phyloP scores from a whole-genome alignment of 805 yeast species.

The Wickerhamiella siamensis region DNA sequence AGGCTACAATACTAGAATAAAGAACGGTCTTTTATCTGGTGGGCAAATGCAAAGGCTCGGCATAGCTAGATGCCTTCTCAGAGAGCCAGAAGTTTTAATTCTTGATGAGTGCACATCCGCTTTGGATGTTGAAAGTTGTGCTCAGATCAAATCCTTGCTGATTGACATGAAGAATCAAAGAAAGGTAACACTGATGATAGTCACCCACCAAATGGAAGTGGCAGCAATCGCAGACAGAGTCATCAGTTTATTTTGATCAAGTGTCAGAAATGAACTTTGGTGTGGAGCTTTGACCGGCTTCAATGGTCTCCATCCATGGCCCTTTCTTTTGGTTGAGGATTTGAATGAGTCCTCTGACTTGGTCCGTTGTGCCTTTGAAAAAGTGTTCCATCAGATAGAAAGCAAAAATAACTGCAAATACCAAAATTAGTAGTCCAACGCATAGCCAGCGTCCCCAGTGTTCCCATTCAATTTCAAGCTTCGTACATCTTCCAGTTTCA shows the following conservation, averaged over 20 bases:
- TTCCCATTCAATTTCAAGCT: neutral
- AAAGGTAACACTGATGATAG: constrained; percentile 39
- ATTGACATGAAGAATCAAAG: constrained; percentile 21
- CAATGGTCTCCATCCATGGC: neutral
- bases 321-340: neutral
- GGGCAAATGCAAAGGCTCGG: constrained; percentile 84
- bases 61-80: constrained; percentile 64
- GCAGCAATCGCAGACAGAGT: constrained; percentile 43
- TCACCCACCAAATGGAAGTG: constrained; percentile 63
- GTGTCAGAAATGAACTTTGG: no score
- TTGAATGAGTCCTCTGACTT: neutral
- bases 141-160: constrained; percentile 37
- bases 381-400: no score
- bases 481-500: neutral
- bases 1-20: constrained; percentile 47
- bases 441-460: neutral
- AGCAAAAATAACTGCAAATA: neutral
- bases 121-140: constrained; percentile 51
- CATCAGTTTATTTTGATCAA: constrained; percentile 18
- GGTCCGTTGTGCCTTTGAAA: neutral
- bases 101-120: constrained; percentile 89
- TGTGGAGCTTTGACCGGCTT: no score
- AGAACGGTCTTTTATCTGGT: constrained; percentile 48
- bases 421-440: neutral
- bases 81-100: constrained; percentile 48